phyloP scores from a whole-genome alignment of 768 basidiomycete species.

The Chalciporus piperatus region DNA sequence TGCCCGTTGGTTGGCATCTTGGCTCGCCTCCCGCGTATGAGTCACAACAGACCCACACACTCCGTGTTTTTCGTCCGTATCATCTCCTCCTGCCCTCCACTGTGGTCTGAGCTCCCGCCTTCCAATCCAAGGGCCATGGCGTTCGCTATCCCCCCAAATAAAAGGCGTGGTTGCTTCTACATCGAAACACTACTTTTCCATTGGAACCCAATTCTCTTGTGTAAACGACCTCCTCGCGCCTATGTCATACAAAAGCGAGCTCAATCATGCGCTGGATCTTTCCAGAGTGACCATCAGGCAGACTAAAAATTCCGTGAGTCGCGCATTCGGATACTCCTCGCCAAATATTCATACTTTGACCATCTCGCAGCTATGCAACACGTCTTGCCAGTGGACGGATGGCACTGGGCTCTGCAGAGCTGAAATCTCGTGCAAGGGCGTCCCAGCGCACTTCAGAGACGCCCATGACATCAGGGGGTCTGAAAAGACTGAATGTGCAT shows the following conservation, averaged over 20 bases:
- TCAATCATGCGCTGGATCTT: background rate
- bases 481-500: too few relatives aligned
- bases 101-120: background rate
- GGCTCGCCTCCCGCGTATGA: background rate
- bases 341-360: too few relatives aligned
- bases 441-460: too few relatives aligned
- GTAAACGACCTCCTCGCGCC: background rate
- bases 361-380: background rate
- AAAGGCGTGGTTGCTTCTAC: background rate
- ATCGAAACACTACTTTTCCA: background rate
- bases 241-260: background rate
- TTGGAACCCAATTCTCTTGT: background rate
- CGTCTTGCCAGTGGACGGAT: background rate
- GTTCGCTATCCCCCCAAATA: background rate
- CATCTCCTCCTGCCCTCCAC: background rate
- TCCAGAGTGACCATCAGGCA: background rate
- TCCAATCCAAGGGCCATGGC: background rate
- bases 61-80: background rate
- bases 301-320: too few relatives aligned
- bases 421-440: too few relatives aligned
- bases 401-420: background rate
- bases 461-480: too few relatives aligned
- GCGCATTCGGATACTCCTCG: too few relatives aligned
- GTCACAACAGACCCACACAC: background rate
- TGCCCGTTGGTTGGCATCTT: background rate